Conservation (phyloP, 75 land plant genomes). For the Ceratopteris richardii region DNA sequence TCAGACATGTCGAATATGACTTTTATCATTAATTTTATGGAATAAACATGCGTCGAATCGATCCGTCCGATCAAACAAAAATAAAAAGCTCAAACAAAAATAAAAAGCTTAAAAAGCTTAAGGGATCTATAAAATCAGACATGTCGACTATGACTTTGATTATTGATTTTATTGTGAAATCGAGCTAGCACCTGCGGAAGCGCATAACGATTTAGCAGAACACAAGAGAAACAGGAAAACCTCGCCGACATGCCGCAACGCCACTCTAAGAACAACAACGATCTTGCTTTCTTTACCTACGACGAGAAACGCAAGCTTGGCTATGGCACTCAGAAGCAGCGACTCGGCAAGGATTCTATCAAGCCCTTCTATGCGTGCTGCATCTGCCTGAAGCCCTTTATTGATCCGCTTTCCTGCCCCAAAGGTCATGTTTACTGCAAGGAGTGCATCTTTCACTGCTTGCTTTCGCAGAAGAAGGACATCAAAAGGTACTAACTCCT, state of each 20-base stretch:
- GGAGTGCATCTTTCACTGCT: slow-evolving; percentile 88
- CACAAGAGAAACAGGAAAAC: no score
- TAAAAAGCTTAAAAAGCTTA: no score
- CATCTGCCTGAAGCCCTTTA: slow-evolving; percentile 84
- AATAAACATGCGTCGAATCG: no score
- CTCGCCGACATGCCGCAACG: slow-evolving; percentile 92
- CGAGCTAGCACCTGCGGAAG: no score
- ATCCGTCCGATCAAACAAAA: no score
- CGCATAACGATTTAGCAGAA: no score
- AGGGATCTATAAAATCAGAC: no score
- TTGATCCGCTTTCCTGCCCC: slow-evolving; percentile 83
- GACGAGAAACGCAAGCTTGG: slow-evolving; percentile 98
- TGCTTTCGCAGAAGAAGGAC: slow-evolving; percentile 92
- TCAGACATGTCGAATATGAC: no score
- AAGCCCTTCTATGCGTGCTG: slow-evolving; percentile 95
- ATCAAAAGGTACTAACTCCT: slow-evolving; percentile 62
- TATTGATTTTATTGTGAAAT: no score
- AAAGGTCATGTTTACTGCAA: slow-evolving; percentile 94
- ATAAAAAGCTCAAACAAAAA: no score
- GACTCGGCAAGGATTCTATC: slow-evolving; percentile 97
- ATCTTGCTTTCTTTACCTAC: slow-evolving; percentile 97
- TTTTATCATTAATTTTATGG: no score
- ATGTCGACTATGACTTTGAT: no score
- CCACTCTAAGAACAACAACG: slow-evolving; percentile 98
- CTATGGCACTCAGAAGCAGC: slow-evolving; percentile 93